Conservation (phyloP, 768 basidiomycete genomes). For the Leccinum pellstonianum region DNA sequence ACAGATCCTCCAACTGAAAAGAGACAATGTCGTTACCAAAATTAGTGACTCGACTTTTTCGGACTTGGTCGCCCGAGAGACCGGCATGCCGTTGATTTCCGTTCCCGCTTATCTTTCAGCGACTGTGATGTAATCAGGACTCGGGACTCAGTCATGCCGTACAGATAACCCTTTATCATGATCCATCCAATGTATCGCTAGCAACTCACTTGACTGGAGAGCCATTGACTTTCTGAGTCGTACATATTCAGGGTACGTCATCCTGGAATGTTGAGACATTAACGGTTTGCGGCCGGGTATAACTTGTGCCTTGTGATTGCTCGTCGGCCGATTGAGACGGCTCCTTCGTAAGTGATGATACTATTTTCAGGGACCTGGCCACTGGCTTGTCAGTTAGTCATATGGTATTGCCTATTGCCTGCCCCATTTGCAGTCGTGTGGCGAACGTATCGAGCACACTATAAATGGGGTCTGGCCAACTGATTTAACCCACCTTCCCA, state of each 20-base stretch:
- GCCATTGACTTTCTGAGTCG: too few relatives aligned
- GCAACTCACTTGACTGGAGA: too few relatives aligned
- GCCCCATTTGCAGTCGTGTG: neutral
- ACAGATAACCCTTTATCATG: too few relatives aligned
- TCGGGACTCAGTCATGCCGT: too few relatives aligned
- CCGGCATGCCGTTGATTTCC: constrained; percentile 41
- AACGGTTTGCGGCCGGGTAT: too few relatives aligned
- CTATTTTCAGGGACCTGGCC: neutral
- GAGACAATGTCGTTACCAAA: constrained; percentile 53
- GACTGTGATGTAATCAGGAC: neutral
- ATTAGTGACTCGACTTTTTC: constrained; percentile 29
- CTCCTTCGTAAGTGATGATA: neutral
- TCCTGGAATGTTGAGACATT: too few relatives aligned
- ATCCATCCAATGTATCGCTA: too few relatives aligned
- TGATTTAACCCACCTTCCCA: neutral
- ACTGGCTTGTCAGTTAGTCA: neutral
- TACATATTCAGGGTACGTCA: too few relatives aligned
- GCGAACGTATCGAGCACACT: neutral
- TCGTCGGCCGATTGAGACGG: too few relatives aligned
- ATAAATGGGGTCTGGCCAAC: constrained; percentile 1
- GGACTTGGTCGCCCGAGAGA: constrained; percentile 39
- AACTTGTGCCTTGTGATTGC: too few relatives aligned
- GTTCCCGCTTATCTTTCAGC: constrained; percentile 50
- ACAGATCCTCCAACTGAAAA: constrained; percentile 63
- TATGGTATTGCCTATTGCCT: neutral